Evolutionary conservation across 768 basidiomycete species (phyloP).

Genomic region (Tylopilus balloui): DNA sequence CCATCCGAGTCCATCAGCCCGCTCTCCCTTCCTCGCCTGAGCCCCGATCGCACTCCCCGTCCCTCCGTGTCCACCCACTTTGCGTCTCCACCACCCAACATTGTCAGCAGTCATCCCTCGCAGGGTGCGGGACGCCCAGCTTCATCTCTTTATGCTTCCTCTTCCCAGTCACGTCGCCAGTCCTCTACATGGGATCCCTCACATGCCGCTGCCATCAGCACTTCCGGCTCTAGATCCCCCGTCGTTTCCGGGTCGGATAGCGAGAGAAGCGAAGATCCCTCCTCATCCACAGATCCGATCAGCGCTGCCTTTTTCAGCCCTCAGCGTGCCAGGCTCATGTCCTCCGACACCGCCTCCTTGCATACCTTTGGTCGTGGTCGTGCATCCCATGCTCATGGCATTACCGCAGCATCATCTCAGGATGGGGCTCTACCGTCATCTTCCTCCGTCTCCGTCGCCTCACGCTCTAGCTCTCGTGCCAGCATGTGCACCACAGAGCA

Average conservation of each 20-base stretch:
- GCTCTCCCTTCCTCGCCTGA: slow-evolving; percentile 29
- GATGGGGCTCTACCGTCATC: slow-evolving; percentile 35
- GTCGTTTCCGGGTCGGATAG: slow-evolving; percentile 22
- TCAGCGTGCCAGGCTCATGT: slow-evolving; percentile 25
- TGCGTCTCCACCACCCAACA: neutral
- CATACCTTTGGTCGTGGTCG: slow-evolving; percentile 48
- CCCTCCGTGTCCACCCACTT: slow-evolving; percentile 35
- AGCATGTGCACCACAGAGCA: slow-evolving; percentile 34
- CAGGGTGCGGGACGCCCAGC: slow-evolving; percentile 27
- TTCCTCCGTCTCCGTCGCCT: slow-evolving; percentile 41
- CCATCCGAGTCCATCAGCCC: slow-evolving; percentile 35
- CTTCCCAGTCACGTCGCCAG: slow-evolving; percentile 15
- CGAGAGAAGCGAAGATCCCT: slow-evolving; percentile 37
- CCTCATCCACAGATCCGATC: slow-evolving; percentile 31
- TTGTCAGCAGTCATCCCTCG: slow-evolving; percentile 34
- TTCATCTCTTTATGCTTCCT: slow-evolving; percentile 11
- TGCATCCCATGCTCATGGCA: slow-evolving; percentile 32
- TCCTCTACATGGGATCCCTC: slow-evolving; percentile 10
- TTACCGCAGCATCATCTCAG: slow-evolving; percentile 17
- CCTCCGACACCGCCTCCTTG: slow-evolving; percentile 43
- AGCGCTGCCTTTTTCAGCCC: slow-evolving; percentile 16
- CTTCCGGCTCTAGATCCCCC: slow-evolving; percentile 7
- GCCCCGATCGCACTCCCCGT: slow-evolving; percentile 42
- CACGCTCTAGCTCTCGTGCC: slow-evolving; percentile 32
- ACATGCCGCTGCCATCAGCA: neutral